Conservation (phyloP, 805 yeast genomes). For the Metschnikowia anglica region DNA sequence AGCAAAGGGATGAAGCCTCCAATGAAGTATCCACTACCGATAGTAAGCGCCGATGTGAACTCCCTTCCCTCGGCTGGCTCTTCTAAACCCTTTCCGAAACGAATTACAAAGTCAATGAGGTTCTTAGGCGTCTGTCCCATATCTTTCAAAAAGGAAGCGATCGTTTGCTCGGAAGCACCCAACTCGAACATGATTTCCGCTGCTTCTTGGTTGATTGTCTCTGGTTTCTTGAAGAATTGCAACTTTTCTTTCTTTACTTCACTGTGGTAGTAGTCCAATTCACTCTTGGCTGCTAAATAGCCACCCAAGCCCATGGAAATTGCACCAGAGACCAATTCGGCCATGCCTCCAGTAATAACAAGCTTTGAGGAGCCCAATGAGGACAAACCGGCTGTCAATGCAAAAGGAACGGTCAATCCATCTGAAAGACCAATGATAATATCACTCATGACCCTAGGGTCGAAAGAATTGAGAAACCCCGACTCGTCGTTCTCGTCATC, state of each 20-base stretch:
- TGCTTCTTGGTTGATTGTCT: constrained; percentile 68
- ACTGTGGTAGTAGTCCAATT: constrained; percentile 68
- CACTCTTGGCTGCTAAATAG: constrained; percentile 89
- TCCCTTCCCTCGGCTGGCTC: constrained; percentile 95
- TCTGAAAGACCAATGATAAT: constrained; percentile 91
- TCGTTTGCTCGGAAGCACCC: constrained; percentile 70
- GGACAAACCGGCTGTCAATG: constrained; percentile 92
- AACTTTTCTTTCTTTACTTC: constrained; percentile 72
- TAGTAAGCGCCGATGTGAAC: constrained; percentile 81
- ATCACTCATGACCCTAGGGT: constrained; percentile 93
- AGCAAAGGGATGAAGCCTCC: constrained; percentile 92
- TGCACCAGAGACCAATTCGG: constrained; percentile 95
- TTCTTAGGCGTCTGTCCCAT: constrained; percentile 73
- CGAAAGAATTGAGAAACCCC: constrained; percentile 56
- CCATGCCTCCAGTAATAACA: constrained; percentile 97
- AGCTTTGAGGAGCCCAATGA: constrained; percentile 85
- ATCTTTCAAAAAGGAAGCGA: constrained; percentile 70
- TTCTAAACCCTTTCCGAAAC: constrained; percentile 88
- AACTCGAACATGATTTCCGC: constrained; percentile 78
- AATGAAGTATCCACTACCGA: constrained; percentile 82
- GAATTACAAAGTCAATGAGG: constrained; percentile 82
- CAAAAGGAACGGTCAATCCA: constrained; percentile 98
- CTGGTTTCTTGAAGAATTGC: constrained; percentile 63
- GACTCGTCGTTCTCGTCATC: constrained; percentile 13
- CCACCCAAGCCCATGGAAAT: constrained; percentile 99